These are phyloP conservation scores for Yamadazyma epiphylla DNA, from an alignment of 1,139 yeast species.

Conservation along the genomic window DNA sequence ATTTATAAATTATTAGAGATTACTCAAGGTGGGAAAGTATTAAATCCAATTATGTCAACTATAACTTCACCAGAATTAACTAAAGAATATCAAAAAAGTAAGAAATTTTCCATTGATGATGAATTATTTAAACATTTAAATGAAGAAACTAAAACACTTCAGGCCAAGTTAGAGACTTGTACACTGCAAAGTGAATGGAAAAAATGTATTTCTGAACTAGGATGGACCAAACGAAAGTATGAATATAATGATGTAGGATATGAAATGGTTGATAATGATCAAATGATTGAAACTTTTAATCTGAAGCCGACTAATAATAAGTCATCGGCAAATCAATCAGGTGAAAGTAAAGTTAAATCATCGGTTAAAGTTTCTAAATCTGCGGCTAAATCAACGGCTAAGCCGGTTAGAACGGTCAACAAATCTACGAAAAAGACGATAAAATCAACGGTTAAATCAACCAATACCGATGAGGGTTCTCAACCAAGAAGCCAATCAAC, in stretches of 20 bases:
- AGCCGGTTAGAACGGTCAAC: too few relatives aligned
- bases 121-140: slow-evolving; percentile 19
- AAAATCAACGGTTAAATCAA: too few relatives aligned
- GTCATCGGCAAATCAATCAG: too few relatives aligned
- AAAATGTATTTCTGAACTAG: slow-evolving; percentile 15
- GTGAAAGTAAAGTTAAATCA: too few relatives aligned
- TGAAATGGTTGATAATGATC: neutral
- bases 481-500: slow-evolving; percentile 3
- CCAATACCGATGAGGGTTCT: too few relatives aligned
- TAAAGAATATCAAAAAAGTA: slow-evolving; percentile 2
- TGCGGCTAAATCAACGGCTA: too few relatives aligned
- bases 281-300: too few relatives aligned
- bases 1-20: slow-evolving; percentile 47
- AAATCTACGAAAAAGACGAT: too few relatives aligned
- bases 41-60: slow-evolving; percentile 9
- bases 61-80: slow-evolving; percentile 8
- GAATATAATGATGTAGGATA: neutral
- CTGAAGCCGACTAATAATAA: too few relatives aligned
- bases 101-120: slow-evolving; percentile 21
- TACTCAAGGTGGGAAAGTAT: slow-evolving; percentile 17
- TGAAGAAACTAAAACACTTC: slow-evolving; percentile 16
- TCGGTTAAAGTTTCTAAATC: too few relatives aligned
- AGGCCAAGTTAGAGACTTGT: slow-evolving; percentile 28
- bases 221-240: slow-evolving; percentile 5
- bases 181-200: slow-evolving; percentile 23